These are phyloP conservation scores for Rhizopogon vulgaris DNA, from an alignment of 768 basidiomycete genomes.

Conservation along the genomic window DNA sequence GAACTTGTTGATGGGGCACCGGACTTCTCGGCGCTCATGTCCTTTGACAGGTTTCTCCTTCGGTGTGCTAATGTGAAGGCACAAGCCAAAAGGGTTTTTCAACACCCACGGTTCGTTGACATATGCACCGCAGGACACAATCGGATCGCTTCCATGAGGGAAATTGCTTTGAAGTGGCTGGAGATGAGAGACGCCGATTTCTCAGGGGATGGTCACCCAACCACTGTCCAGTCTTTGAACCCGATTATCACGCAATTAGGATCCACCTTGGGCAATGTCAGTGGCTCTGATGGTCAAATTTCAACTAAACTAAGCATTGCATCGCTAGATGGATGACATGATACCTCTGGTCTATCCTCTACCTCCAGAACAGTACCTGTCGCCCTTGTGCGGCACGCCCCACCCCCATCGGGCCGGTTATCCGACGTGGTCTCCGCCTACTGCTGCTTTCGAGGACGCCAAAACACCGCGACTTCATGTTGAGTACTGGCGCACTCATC, in stretches of 20 bases:
- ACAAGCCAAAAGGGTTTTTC: conserved; percentile 27
- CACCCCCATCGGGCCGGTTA: conserved; percentile 9
- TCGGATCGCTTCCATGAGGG: conserved; percentile 19
- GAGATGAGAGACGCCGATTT: background rate
- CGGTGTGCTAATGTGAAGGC: conserved; percentile 32
- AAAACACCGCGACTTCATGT: conserved; percentile 5
- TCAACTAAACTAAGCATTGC: background rate
- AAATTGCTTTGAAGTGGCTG: conserved; percentile 18
- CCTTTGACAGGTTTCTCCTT: conserved; percentile 39
- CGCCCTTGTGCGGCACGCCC: conserved; percentile 15
- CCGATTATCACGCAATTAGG: conserved; percentile 15
- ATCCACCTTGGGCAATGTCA: conserved; percentile 33
- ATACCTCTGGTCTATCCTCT: conserved; percentile 31
- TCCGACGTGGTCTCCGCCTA: background rate
- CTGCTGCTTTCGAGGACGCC: background rate
- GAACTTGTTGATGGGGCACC: conserved; percentile 34
- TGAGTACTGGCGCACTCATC: conserved; percentile 14
- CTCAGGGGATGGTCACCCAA: background rate
- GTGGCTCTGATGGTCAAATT: conserved; percentile 2
- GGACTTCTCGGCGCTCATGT: conserved; percentile 32
- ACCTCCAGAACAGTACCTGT: conserved; percentile 7
- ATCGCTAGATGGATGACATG: conserved; percentile 25
- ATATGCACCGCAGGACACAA: conserved; percentile 19
- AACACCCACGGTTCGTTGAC: conserved; percentile 41
- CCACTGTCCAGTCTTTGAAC: conserved; percentile 5